phyloP scores from a whole-genome alignment of 2,329 filamentous ascomycete species.

The Exserohilum turcica region DNA sequence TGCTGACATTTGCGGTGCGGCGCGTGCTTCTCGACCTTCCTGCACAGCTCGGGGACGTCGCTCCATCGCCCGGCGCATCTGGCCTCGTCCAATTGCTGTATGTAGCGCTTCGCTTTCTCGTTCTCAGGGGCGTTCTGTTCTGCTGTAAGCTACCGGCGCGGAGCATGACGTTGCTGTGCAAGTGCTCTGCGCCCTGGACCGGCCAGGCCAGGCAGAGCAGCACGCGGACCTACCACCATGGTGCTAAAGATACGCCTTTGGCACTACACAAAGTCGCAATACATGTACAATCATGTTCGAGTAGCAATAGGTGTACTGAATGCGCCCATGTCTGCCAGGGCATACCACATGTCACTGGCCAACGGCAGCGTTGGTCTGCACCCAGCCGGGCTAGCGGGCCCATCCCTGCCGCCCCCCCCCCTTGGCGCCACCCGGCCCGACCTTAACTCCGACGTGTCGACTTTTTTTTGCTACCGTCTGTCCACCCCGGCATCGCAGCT shows the following conservation, averaged over 20 bases:
- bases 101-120: constrained; percentile 81
- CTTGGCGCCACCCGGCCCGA: constrained; percentile 31
- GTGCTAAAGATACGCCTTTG: constrained; percentile 37
- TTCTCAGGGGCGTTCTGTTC: constrained; percentile 57
- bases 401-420: constrained; percentile 25
- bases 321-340: constrained; percentile 27
- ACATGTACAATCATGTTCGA: constrained; percentile 39
- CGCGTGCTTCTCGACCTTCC: constrained; percentile 94
- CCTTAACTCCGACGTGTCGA: constrained; percentile 26
- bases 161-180: constrained; percentile 41
- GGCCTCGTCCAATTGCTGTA: constrained; percentile 80
- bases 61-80: constrained; percentile 89
- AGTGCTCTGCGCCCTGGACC: not conserved
- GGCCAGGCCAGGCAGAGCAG: not conserved
- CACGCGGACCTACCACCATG: constrained; percentile 43
- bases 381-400: constrained; percentile 19
- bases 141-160: constrained; percentile 33
- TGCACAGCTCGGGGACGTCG: constrained; percentile 82
- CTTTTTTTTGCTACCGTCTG: constrained; percentile 28
- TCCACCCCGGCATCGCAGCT: constrained; percentile 1
- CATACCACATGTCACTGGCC: constrained; percentile 29
- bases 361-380: constrained; percentile 18
- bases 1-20: constrained; percentile 79
- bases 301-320: constrained; percentile 28
- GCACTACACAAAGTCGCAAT: constrained; percentile 28